A percentile compares a stretch with the other conserved stretches of the same genome.
Conservation (phyloP, 2,329 filamentous ascomycete genomes). For the Colletotrichum phormii region DNA sequence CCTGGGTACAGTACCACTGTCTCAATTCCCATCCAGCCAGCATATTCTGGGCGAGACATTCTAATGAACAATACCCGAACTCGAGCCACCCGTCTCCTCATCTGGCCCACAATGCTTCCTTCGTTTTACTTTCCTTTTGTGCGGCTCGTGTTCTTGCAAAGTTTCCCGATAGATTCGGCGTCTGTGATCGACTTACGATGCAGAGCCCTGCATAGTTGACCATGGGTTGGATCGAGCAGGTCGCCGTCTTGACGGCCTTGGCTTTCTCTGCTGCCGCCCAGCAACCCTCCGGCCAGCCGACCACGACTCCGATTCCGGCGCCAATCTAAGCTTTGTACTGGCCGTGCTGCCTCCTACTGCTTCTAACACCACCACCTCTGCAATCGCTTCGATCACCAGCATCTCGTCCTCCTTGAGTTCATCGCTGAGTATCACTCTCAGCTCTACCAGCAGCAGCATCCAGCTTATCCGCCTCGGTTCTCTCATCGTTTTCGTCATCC, state of each 20-base stretch:
- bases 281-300: not conserved
- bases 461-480: not conserved
- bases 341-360: not conserved
- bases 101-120: no score
- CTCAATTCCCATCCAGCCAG: no score
- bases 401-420: not conserved
- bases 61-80: no score
- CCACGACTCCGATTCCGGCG: no score
- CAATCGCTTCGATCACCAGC: not conserved
- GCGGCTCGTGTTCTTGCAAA: no score
- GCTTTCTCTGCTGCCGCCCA: not conserved
- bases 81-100: no score
- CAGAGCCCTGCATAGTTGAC: no score
- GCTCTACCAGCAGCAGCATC: not conserved
- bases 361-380: not conserved
- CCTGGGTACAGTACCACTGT: no score
- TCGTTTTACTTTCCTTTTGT: no score
- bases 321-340: not conserved
- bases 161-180: no score
- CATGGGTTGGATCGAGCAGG: not conserved
- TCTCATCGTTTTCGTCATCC: not conserved
- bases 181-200: no score
- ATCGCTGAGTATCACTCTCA: not conserved
- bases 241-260: not conserved
- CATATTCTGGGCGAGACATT: no score